Evolutionary conservation across 352 stramenopile species (phyloP).

Genomic region (Globisporangium recalcitrans): DNA sequence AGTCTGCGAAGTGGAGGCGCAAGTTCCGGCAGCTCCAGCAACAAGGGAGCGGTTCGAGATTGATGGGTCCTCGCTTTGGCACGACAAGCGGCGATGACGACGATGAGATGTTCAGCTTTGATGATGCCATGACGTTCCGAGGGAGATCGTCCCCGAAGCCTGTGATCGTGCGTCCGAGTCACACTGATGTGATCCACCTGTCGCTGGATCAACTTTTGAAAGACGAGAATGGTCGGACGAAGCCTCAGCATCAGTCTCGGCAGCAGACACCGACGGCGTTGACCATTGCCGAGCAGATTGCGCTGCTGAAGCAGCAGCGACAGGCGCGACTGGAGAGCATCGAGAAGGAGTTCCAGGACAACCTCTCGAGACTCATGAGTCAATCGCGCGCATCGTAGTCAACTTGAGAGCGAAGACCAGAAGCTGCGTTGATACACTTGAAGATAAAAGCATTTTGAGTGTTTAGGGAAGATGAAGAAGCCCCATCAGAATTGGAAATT

Average conservation of each 20-base stretch:
- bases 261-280: not conserved
- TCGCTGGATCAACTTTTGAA: constrained; percentile 12
- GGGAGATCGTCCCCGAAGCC: not conserved
- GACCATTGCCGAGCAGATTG: constrained; percentile 33
- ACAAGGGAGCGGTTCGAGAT: constrained; percentile 1
- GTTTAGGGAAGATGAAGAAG: not conserved
- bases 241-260: not conserved
- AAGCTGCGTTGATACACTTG: not conserved
- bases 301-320: constrained; percentile 27
- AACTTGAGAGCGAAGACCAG: not conserved
- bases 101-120: constrained; percentile 21
- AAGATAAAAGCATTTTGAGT: not conserved
- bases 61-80: constrained; percentile 2
- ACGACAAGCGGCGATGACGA: constrained; percentile 18
- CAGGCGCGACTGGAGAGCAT: constrained; percentile 25
- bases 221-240: constrained; percentile 6
- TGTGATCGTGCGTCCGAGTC: constrained; percentile 8
- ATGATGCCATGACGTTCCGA: constrained; percentile 2
- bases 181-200: constrained; percentile 16
- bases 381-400: constrained; percentile 7
- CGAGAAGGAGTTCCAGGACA: constrained; percentile 37
- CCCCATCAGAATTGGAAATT: constrained; percentile 7
- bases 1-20: constrained; percentile 27
- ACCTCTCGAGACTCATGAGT: constrained; percentile 26
- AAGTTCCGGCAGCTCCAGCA: constrained; percentile 18